A percentile compares a stretch with the other conserved stretches of the same genome.
phyloP scores from a whole-genome alignment of 2,329 filamentous ascomycete genomes.

The Fusarium tanahbumbuense region DNA sequence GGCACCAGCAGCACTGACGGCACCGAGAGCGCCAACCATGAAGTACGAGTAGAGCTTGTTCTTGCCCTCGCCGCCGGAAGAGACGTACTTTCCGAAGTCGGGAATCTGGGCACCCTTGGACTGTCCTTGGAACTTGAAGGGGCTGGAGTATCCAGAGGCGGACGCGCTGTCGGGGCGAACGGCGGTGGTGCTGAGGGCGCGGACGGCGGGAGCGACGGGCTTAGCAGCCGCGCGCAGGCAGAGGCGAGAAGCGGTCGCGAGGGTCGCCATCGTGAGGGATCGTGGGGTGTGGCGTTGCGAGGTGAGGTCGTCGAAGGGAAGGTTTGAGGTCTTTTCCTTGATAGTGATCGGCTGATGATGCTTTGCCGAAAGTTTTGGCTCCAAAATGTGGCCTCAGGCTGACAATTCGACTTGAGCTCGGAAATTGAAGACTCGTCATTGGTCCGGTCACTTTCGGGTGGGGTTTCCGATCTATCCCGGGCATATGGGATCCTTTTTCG shows the following conservation, averaged over 20 bases:
- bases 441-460: conserved; percentile 48
- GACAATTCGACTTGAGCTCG: conserved; percentile 51
- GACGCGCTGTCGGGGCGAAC: conserved; percentile 61
- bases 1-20: conserved; percentile 90
- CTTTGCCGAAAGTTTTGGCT: conserved; percentile 58
- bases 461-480: conserved; percentile 50
- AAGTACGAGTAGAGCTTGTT: conserved; percentile 97
- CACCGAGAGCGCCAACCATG: conserved; percentile 96
- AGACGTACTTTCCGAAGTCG: conserved; percentile 89
- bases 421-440: conserved; percentile 63
- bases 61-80: conserved; percentile 71
- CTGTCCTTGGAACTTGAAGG: conserved; percentile 74
- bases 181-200: conserved; percentile 68
- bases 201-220: conserved; percentile 56
- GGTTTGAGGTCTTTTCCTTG: conserved; percentile 63
- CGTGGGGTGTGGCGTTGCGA: conserved; percentile 47
- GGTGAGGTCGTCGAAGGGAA: conserved; percentile 45
- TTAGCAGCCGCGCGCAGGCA: conserved; percentile 70
- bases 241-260: conserved; percentile 75
- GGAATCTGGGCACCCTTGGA: conserved; percentile 77
- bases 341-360: conserved; percentile 53
- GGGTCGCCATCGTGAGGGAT: conserved; percentile 69
- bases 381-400: conserved; percentile 58
- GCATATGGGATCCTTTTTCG: conserved; percentile 32
- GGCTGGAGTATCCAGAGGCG: conserved; percentile 67